These are phyloP conservation scores for Schizochytrium sp. DNA, from an alignment of 108 stramenopile genomes.

Conservation along the genomic window DNA sequence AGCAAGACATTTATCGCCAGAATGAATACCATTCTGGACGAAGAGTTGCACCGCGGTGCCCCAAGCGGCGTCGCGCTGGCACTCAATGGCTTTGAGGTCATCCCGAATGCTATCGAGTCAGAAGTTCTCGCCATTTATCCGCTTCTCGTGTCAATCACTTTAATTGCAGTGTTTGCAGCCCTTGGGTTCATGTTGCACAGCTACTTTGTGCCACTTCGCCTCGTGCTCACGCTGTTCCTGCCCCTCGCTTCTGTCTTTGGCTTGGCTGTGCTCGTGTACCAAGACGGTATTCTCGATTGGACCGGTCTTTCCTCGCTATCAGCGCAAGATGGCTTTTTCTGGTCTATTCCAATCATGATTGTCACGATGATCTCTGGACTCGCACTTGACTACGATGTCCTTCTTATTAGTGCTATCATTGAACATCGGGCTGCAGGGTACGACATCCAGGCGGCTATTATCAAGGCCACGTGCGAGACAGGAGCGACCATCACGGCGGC, in stretches of 20 bases:
- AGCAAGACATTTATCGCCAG: neutral
- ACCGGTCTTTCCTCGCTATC: neutral
- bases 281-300: conserved; percentile 24
- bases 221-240: conserved; percentile 21
- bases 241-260: conserved; percentile 46
- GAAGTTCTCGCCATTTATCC: neutral
- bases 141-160: neutral
- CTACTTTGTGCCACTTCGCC: neutral
- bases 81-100: neutral
- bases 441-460: conserved; percentile 26
- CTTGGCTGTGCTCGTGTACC: conserved; percentile 36
- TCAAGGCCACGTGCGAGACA: conserved; percentile 30
- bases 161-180: neutral
- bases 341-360: conserved; percentile 44
- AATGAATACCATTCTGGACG: neutral
- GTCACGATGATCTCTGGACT: conserved; percentile 50
- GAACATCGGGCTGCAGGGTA: conserved; percentile 35
- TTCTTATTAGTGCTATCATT: conserved; percentile 38
- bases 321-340: conserved; percentile 24
- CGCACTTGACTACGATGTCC: conserved; percentile 46
- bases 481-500: conserved; percentile 40
- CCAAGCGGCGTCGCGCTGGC: neutral
- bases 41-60: neutral
- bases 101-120: neutral
- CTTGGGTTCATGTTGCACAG: neutral